Percentiles rank a stretch among this genome's conserved stretches.
phyloP scores from a whole-genome alignment of 805 yeast species.

The Monosporozyma yasuniensis region DNA sequence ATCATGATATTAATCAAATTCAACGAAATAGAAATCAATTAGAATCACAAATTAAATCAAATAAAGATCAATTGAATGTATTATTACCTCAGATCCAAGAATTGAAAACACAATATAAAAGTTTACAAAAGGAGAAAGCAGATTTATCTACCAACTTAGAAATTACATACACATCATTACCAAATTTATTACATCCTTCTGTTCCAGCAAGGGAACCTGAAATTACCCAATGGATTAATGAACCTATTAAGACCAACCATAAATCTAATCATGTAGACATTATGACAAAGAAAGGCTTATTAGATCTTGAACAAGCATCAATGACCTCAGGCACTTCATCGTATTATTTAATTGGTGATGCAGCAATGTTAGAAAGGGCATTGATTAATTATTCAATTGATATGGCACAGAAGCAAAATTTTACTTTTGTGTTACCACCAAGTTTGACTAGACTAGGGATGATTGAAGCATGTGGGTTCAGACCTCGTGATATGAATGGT shows the following conservation, averaged over 20 bases:
- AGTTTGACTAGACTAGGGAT: conserved; percentile 71
- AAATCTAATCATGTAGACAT: conserved; percentile 49
- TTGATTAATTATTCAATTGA: conserved; percentile 68
- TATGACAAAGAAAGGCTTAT: conserved; percentile 54
- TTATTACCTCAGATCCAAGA: conserved; percentile 12
- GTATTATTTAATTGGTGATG: conserved; percentile 77
- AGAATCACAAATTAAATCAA: conserved; percentile 23
- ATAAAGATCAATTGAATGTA: not conserved
- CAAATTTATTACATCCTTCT: conserved; percentile 47
- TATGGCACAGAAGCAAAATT: conserved; percentile 59
- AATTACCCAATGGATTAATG: conserved; percentile 45
- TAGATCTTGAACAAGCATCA: conserved; percentile 68
- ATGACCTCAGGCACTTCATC: conserved; percentile 72
- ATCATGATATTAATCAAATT: conserved; percentile 20
- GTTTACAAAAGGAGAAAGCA: conserved; percentile 10
- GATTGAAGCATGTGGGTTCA: conserved; percentile 85
- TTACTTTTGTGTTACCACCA: conserved; percentile 70
- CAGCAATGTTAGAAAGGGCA: conserved; percentile 85
- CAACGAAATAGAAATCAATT: conserved; percentile 24
- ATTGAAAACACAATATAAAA: conserved; percentile 24
- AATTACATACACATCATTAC: conserved; percentile 42
- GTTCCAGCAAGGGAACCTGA: conserved; percentile 38
- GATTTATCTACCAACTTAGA: conserved; percentile 32
- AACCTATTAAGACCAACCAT: conserved; percentile 12
- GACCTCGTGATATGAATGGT: conserved; percentile 79